A percentile compares a stretch with the other conserved stretches of the same genome.
Evolutionary conservation across 1,284 basidiomycete genomes (phyloP).

Genomic region (Athelia sp.): DNA sequence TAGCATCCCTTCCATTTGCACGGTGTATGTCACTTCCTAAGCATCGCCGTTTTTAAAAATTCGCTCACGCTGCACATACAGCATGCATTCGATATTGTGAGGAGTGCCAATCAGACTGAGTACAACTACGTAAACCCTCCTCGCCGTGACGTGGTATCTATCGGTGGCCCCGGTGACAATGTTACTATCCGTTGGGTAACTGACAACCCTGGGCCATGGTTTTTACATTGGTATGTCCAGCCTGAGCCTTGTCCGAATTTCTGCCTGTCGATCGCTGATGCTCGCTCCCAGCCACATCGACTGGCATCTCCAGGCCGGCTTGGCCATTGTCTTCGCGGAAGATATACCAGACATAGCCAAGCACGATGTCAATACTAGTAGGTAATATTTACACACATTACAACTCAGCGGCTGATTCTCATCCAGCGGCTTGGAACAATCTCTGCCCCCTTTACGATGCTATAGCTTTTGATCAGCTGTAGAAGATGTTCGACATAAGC

Average conservation of each 20-base stretch:
- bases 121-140: conserved; percentile 37
- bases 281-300: conserved; percentile 25
- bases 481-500: too few species aligned
- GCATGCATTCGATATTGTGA: conserved; percentile 37
- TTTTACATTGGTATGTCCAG: conserved; percentile 36
- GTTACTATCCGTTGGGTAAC: conserved; percentile 29
- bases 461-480: neutral
- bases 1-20: conserved; percentile 31
- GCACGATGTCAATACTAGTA: conserved; percentile 7
- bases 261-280: neutral
- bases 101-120: conserved; percentile 26
- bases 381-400: conserved; percentile 6
- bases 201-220: conserved; percentile 36
- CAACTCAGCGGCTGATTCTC: conserved; percentile 11
- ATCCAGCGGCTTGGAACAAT: neutral
- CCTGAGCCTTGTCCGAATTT: neutral
- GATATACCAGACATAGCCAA: conserved; percentile 8
- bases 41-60: neutral
- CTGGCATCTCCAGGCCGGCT: conserved; percentile 19
- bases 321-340: conserved; percentile 16
- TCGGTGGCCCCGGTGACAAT: conserved; percentile 21
- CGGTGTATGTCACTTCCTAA: conserved; percentile 25
- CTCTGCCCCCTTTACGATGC: conserved; percentile 1
- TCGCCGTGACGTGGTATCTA: conserved; percentile 26
- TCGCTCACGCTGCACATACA: conserved; percentile 9